These are phyloP conservation scores for Tricladium varicosporioides DNA, from an alignment of 2,329 filamentous ascomycete genomes.

Conservation along the genomic window DNA sequence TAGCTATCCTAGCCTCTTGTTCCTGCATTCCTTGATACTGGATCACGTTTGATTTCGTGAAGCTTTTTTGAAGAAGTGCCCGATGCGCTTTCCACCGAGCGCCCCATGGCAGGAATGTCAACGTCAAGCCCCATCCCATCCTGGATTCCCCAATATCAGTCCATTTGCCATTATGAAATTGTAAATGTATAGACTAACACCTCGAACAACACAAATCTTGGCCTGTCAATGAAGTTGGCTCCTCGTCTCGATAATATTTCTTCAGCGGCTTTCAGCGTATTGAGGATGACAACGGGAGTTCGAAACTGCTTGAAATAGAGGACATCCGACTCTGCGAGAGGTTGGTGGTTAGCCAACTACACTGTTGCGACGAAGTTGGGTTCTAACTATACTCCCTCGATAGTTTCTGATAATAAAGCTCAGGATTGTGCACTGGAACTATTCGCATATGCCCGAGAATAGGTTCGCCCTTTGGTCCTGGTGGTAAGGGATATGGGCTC, in stretches of 20 bases:
- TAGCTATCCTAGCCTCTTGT: conserved; percentile 33
- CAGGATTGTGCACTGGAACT: neutral
- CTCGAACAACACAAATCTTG: conserved; percentile 40
- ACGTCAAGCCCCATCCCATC: conserved; percentile 43
- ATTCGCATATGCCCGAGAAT: conserved; percentile 2
- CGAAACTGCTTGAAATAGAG: conserved; percentile 23
- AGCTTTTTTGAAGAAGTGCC: conserved; percentile 43
- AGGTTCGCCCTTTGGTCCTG: neutral
- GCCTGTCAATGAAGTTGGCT: conserved; percentile 44
- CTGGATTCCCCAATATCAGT: neutral
- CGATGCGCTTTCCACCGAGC: conserved; percentile 44
- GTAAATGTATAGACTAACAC: conserved; percentile 10
- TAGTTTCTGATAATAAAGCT: neutral
- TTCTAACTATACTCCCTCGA: no score
- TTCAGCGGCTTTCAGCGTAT: conserved; percentile 41
- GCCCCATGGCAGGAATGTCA: conserved; percentile 45
- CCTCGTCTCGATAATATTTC: conserved; percentile 47
- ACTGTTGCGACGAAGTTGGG: no score
- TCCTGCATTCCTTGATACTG: conserved; percentile 33
- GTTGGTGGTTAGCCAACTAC: neutral
- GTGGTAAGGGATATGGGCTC: neutral
- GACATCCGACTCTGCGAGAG: conserved; percentile 19
- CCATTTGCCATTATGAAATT: no score
- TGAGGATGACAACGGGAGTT: conserved; percentile 42
- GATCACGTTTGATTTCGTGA: conserved; percentile 35